phyloP scores from a whole-genome alignment of 202 grass and related monocot species.

The Setaria italica region DNA sequence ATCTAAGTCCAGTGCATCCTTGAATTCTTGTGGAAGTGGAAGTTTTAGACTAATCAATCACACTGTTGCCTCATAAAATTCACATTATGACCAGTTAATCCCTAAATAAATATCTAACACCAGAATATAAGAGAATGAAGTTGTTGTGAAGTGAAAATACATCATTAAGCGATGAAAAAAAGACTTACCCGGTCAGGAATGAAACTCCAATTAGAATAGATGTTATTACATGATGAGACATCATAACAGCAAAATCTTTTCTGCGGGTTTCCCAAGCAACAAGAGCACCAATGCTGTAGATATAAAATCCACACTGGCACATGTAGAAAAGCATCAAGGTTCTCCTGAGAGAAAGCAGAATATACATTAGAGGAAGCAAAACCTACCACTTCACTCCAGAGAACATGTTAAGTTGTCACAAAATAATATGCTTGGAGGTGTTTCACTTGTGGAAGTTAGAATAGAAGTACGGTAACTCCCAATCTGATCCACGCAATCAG shows the following conservation, averaged over 20 bases:
- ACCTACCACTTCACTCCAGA: constrained; percentile 29
- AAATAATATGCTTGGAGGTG: constrained; percentile 23
- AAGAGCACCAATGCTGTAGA: constrained; percentile 93
- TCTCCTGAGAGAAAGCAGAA: constrained; percentile 51
- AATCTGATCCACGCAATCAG: constrained; percentile 18
- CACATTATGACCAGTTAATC: constrained; percentile 23
- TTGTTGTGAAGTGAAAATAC: constrained; percentile 39
- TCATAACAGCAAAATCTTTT: constrained; percentile 99
- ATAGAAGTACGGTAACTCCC: constrained; percentile 9
- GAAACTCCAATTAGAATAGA: constrained; percentile 87
- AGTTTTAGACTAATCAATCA: constrained; percentile 30
- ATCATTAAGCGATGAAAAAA: constrained; percentile 28
- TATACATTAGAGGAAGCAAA: constrained; percentile 29
- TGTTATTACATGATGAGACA: constrained; percentile 98
- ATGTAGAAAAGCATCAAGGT: constrained; percentile 95
- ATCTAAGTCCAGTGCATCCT: background rate
- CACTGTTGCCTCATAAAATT: constrained; percentile 17
- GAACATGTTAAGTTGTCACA: constrained; percentile 16
- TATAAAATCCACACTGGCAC: constrained; percentile 98
- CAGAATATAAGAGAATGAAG: constrained; percentile 29
- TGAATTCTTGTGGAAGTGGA: constrained; percentile 23
- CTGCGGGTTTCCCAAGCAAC: constrained; percentile 99
- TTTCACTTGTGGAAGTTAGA: constrained; percentile 19
- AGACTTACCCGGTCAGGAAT: constrained; percentile 78
- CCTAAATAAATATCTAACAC: constrained; percentile 22